phyloP scores from a whole-genome alignment of 176 grass and related monocot genomes.

The sorghum (Sorghum bicolor) region DNA sequence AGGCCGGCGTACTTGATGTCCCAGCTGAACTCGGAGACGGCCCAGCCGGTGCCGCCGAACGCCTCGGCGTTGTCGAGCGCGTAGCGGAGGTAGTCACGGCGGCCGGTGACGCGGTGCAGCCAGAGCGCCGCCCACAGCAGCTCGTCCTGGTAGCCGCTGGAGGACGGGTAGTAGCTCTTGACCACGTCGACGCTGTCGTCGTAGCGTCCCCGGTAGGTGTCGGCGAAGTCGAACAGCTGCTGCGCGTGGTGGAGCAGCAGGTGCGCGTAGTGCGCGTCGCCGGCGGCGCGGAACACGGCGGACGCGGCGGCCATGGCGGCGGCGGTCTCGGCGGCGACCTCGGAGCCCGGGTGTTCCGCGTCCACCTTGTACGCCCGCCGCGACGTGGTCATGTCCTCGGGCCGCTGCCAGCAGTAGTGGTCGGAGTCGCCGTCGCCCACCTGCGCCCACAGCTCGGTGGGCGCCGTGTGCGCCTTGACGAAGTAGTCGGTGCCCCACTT shows the following conservation, averaged over 20 bases:
- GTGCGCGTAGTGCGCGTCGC: conserved; percentile 63
- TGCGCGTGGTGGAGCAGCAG: conserved; percentile 77
- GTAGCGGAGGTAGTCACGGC: conserved; percentile 52
- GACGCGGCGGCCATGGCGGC: conserved; percentile 86
- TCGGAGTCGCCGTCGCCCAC: conserved; percentile 69
- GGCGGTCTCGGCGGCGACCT: conserved; percentile 86
- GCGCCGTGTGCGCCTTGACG: conserved; percentile 72
- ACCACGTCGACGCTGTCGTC: conserved; percentile 60
- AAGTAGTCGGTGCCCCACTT: conserved; percentile 91
- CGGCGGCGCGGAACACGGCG: conserved; percentile 54
- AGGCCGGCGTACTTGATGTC: conserved; percentile 94
- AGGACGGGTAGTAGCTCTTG: conserved; percentile 74
- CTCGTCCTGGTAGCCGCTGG: conserved; percentile 85
- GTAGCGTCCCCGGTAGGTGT: conserved; percentile 62
- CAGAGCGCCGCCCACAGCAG: conserved; percentile 93
- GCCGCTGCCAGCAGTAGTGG: conserved; percentile 74
- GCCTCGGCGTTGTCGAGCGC: conserved; percentile 54
- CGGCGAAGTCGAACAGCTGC: conserved; percentile 84
- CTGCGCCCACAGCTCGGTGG: conserved; percentile 70
- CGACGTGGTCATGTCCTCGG: conserved; percentile 84
- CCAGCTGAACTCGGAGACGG: conserved; percentile 97
- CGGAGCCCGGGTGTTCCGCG: conserved; percentile 62
- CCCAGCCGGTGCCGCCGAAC: conserved; percentile 78
- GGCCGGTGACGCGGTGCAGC: conserved; percentile 70
- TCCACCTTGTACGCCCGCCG: conserved; percentile 70